phyloP scores from a whole-genome alignment of 1,284 basidiomycete genomes.

The Fomitopsis schrenkii region DNA sequence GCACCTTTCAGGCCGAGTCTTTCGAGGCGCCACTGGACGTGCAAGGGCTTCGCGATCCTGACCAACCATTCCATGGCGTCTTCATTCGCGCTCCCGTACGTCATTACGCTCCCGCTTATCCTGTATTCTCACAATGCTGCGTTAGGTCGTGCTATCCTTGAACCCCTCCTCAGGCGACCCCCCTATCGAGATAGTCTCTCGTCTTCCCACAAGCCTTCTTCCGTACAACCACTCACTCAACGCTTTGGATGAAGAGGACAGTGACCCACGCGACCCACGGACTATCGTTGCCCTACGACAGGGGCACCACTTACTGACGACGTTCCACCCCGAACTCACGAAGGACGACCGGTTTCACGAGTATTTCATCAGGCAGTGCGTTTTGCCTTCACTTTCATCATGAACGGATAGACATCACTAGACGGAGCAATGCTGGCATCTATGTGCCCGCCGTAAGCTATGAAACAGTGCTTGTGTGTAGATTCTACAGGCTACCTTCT shows the following conservation, averaged over 20 bases:
- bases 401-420: not conserved
- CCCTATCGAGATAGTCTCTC: constrained; percentile 67
- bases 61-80: constrained; percentile 75
- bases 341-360: constrained; percentile 87
- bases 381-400: constrained; percentile 34
- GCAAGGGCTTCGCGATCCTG: constrained; percentile 56
- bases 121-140: constrained; percentile 1
- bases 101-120: constrained; percentile 15
- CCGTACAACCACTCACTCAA: constrained; percentile 42
- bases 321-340: constrained; percentile 94
- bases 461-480: not conserved
- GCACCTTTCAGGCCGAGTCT: constrained; percentile 65
- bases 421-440: not conserved
- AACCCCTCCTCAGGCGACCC: constrained; percentile 39
- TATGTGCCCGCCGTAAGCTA: not conserved
- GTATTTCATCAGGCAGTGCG: constrained; percentile 73
- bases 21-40: constrained; percentile 82
- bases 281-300: constrained; percentile 86
- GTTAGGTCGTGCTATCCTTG: constrained; percentile 59
- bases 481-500: not conserved
- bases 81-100: constrained; percentile 90
- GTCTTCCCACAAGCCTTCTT: constrained; percentile 59
- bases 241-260: constrained; percentile 30
- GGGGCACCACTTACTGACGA: constrained; percentile 82
- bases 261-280: constrained; percentile 46